Evolutionary conservation across 2,329 filamentous ascomycete species (phyloP).

Genomic region (Apiospora kogelbergensis): DNA sequence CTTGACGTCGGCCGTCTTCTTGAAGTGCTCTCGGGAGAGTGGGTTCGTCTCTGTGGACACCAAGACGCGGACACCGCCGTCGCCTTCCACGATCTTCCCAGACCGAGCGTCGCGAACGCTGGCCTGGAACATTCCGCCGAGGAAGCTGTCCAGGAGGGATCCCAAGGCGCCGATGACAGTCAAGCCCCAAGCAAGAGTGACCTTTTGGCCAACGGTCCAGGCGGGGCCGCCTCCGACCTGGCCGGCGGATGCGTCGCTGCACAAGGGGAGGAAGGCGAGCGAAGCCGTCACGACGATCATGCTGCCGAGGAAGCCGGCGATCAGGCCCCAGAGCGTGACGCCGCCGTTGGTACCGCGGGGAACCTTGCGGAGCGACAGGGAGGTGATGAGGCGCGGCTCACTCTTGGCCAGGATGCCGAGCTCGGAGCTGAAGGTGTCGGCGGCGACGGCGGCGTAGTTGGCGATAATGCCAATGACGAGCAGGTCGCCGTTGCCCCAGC

Average conservation of each 20-base stretch:
- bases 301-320: conserved; percentile 72
- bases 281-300: conserved; percentile 67
- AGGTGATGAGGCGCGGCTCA: conserved; percentile 83
- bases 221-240: conserved; percentile 43
- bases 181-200: conserved; percentile 54
- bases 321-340: conserved; percentile 73
- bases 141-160: conserved; percentile 81
- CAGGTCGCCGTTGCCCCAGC: conserved; percentile 59
- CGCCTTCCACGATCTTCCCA: conserved; percentile 87
- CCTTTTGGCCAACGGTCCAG: conserved; percentile 49
- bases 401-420: conserved; percentile 82
- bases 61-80: conserved; percentile 65
- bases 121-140: conserved; percentile 82
- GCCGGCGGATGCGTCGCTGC: conserved; percentile 42
- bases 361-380: conserved; percentile 71
- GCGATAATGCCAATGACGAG: conserved; percentile 66
- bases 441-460: conserved; percentile 88
- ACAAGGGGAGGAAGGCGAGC: conserved; percentile 69
- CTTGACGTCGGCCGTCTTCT: conserved; percentile 40
- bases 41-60: conserved; percentile 37
- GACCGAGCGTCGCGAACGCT: conserved; percentile 81
- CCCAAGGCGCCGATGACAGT: conserved; percentile 75
- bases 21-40: conserved; percentile 25
- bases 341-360: conserved; percentile 93
- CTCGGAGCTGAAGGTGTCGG: conserved; percentile 94